phyloP scores from a whole-genome alignment of 208 protist genomes.

The Porcisia hertigi region DNA sequence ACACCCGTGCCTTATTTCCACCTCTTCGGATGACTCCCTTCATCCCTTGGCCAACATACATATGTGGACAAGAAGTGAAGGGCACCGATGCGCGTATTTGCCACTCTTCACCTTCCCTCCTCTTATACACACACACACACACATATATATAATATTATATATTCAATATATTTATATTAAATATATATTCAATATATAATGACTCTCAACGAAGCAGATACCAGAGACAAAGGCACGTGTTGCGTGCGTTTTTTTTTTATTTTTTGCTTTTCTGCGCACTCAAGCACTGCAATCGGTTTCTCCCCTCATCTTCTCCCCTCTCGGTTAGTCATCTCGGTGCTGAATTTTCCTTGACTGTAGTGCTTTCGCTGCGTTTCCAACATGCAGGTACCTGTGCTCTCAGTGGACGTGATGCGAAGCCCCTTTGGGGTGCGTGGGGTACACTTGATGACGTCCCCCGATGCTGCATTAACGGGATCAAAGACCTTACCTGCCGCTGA shows the following conservation, averaged over 20 bases:
- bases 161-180: no score
- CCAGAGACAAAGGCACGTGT: not conserved
- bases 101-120: no score
- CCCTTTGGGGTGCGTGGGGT: slow-evolving; percentile 71
- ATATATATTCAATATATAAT: no score
- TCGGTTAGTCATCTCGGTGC: not conserved
- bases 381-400: slow-evolving; percentile 6
- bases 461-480: not conserved
- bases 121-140: no score
- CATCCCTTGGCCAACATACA: no score
- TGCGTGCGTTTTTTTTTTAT: not conserved
- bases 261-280: not conserved
- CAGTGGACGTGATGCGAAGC: slow-evolving; percentile 52
- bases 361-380: not conserved
- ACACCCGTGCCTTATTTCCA: no score
- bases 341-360: no score
- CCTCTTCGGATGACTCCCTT: no score
- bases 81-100: no score
- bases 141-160: no score
- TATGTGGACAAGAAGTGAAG: no score
- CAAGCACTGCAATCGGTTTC: not conserved
- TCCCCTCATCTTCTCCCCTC: not conserved
- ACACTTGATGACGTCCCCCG: slow-evolving; percentile 36
- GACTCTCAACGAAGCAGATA: not conserved
- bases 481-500: not conserved